Base-by-base conservation (phyloP, 352 stramenopile species). In the Peronospora destructor region DNA sequence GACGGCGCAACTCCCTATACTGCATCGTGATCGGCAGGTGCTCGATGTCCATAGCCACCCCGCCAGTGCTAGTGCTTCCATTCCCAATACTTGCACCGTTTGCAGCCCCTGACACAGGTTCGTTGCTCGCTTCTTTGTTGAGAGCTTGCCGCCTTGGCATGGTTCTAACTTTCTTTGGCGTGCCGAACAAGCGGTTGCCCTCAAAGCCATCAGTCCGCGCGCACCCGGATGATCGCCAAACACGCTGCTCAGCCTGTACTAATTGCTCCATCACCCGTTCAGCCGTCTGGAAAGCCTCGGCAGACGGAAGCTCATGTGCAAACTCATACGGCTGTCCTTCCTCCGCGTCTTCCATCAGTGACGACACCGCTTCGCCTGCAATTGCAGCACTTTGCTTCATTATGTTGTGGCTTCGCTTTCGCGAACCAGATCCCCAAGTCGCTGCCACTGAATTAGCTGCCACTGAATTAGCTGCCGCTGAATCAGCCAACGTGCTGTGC, bases 1-100 rank as follows among this genome's bases (percentile, higher is more conserved):
- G 73, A 12, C 80, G 72, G 36, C 95, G 96, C 41, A 98, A 77
- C 45, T 95, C 75, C 12, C 85, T 77, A 64, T 98, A 98, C 50
- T 92, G 81, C 82, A 93, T 94, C 6, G 82, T 76, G 30, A 89
- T 88, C 9, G 73, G 89, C 55, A 85, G 38, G 35, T 93, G 85
- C 48, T 87, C 82, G 32, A 86, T 64, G 49, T 87, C 83, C 87
- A 85, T 91, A 2, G 66, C 76, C 39, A 71, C 71, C 41, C 68
- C 56, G 56, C 67, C 49, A 35, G 33, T 45, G 25, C 19, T 56
- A 17, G 16, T 42, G 8, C 3, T 60, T 39, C 49, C 55, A 48
- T 17, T 43, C 25, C 28, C 48, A 14, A 26, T 33, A 48, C 49
- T 57, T 13, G 47, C 19, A 12, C 44, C 36, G 32, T 53, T 61